Evolutionary conservation across 768 basidiomycete genomes (phyloP).

Genomic region (Kwoniella pini): DNA sequence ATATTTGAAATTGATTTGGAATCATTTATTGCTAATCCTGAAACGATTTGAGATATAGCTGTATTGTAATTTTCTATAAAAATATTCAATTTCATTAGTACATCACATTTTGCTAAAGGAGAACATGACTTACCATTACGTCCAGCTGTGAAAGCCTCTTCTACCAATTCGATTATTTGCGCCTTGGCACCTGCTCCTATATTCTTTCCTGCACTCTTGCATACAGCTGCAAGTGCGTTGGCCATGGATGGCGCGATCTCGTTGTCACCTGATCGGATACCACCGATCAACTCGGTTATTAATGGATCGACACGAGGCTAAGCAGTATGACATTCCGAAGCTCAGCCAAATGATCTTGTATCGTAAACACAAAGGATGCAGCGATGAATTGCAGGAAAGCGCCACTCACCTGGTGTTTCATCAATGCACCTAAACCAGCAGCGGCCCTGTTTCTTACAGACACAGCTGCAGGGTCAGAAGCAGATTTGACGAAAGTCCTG

Average conservation of each 20-base stretch:
- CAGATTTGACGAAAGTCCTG: conserved; percentile 91
- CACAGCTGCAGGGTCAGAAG: conserved; percentile 73
- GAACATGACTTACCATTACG: conserved; percentile 24
- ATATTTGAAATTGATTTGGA: conserved; percentile 67
- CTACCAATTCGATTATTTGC: conserved; percentile 70
- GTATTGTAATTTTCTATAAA: conserved; percentile 68
- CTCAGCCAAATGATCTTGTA: too few relatives aligned
- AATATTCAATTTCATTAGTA: background rate
- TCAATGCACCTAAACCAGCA: conserved; percentile 80
- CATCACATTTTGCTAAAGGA: conserved; percentile 10
- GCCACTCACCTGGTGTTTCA: conserved; percentile 64
- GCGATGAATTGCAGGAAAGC: too few relatives aligned
- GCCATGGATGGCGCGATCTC: conserved; percentile 74
- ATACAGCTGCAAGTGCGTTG: conserved; percentile 73
- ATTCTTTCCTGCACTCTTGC: conserved; percentile 68
- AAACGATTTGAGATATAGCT: conserved; percentile 66
- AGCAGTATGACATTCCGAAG: too few relatives aligned
- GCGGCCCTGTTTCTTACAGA: conserved; percentile 80
- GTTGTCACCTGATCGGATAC: conserved; percentile 61
- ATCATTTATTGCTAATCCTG: conserved; percentile 63
- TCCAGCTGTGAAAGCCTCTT: conserved; percentile 65
- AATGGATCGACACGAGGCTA: conserved; percentile 87
- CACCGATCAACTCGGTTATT: conserved; percentile 74
- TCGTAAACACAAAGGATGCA: too few relatives aligned
- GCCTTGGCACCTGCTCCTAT: conserved; percentile 75